Base-by-base conservation (phyloP, 345 rosid species). In the Populus deltoides region DNA sequence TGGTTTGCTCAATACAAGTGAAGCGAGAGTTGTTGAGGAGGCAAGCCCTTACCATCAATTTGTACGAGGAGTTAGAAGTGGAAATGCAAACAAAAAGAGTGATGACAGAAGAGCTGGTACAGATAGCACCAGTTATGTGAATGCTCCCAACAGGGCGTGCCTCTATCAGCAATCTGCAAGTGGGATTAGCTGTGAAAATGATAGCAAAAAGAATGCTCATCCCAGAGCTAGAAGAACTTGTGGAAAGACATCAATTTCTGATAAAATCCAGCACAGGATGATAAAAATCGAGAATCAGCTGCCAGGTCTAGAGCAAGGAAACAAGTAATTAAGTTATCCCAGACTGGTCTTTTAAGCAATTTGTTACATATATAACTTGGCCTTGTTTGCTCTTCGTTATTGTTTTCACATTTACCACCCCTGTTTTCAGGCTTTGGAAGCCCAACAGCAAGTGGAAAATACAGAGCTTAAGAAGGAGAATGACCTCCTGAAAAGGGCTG, bases 271-370 rank as follows among this genome's bases (percentile, higher is more conserved):
- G 5, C 49, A 35, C 3, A 53, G 73, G 27, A n/a, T n/a, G n/a
- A n/a, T n/a, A 79, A 79, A 83, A 84, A 81, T 43, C 72, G 87
- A 45, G 84, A 81, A 77, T 81, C 87, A 6, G 87, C 87, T 62
- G 84, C 87, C 59, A 75, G 85, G 51, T 84, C 87, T n/a, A 79
- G 87, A 71, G 85, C 85, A 4, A 81, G 80, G 65, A 84, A 76
- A 38, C 84, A 68, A 77, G 84, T 79, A 31, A 31, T 31, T 31
- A 33, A 65, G 65, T 24, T 41, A 27, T 63, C 47, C 18, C n/a
- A 7, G 33, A 22, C 43, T 55, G 18, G 8, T 38, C 38, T 33
- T 41, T n/a, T 17, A 27, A 45, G 22, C 31, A 31, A 39, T 10
- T n/a, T 11, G 13, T 41, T 11, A 10, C 45, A 41, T 11, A 41